Conservation (phyloP, 2,329 filamentous ascomycete species). For the Geosmithia flava region DNA sequence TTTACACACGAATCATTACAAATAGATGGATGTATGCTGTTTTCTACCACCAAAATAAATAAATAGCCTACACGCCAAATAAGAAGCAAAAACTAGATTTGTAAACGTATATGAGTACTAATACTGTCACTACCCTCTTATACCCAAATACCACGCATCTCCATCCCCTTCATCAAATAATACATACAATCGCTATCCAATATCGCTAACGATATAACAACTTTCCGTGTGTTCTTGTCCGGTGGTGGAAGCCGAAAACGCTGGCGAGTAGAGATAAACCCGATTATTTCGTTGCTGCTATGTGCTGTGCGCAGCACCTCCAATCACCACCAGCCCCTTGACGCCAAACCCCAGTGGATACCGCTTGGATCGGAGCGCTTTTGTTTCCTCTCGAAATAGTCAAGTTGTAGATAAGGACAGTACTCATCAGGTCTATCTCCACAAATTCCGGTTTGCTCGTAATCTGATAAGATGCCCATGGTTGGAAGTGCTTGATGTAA, state of each 20-base stretch:
- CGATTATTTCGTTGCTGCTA: conserved; percentile 2
- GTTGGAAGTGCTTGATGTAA: conserved; percentile 18
- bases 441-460: conserved; percentile 21
- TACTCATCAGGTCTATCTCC: conserved; percentile 23
- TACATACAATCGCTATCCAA: no score
- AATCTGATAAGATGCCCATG: conserved; percentile 22
- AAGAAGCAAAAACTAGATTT: neutral
- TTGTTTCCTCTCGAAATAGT: conserved; percentile 17
- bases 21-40: no score
- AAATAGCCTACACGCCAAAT: neutral
- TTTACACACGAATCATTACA: no score
- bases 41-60: neutral
- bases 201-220: neutral
- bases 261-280: neutral
- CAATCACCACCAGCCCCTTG: conserved; percentile 20
- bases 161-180: no score
- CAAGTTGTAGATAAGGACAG: conserved; percentile 16
- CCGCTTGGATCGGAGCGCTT: conserved; percentile 18
- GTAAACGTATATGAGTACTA: neutral
- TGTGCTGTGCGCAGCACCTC: conserved; percentile 20
- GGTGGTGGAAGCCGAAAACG: no score
- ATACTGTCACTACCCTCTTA: neutral
- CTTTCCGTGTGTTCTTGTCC: neutral
- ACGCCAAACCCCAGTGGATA: conserved; percentile 19
- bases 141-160: no score